A percentile compares a stretch with the other conserved stretches of the same genome.
phyloP scores from a whole-genome alignment of 306 rosid genomes.

The Cucurbita pepo region DNA sequence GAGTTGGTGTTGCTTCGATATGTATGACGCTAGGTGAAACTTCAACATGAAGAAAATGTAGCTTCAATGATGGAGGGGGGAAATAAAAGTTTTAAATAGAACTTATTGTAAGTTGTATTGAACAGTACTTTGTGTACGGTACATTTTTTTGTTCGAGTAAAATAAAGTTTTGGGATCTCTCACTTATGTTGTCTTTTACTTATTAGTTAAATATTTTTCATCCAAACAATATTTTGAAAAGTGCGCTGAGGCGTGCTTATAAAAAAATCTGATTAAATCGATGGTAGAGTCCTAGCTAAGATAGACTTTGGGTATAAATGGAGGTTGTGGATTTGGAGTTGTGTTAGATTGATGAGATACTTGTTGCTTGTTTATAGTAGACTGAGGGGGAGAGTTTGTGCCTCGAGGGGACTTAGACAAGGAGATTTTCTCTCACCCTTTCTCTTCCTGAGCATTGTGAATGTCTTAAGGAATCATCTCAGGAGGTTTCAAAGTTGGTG shows the following conservation, averaged over 20 bases:
- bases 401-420: background rate
- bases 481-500: no score
- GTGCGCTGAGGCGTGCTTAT: background rate
- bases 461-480: no score
- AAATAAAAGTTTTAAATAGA: background rate
- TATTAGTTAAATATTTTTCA: background rate
- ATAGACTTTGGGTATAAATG: no score
- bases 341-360: background rate
- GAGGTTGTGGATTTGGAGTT: background rate
- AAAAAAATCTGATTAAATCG: background rate
- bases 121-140: background rate
- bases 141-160: background rate
- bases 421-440: no score
- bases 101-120: background rate
- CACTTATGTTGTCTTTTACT: background rate
- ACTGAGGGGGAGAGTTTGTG: background rate
- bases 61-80: background rate
- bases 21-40: background rate
- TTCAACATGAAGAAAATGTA: background rate
- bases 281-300: background rate
- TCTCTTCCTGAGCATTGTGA: no score
- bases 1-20: background rate
- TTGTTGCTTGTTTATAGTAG: background rate
- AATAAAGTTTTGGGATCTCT: background rate
- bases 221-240: background rate